Evolutionary conservation across 306 rosid species (phyloP), one percentile per base, ranked within the genome.

Genomic region (Quercus berberidifolia): DNA sequence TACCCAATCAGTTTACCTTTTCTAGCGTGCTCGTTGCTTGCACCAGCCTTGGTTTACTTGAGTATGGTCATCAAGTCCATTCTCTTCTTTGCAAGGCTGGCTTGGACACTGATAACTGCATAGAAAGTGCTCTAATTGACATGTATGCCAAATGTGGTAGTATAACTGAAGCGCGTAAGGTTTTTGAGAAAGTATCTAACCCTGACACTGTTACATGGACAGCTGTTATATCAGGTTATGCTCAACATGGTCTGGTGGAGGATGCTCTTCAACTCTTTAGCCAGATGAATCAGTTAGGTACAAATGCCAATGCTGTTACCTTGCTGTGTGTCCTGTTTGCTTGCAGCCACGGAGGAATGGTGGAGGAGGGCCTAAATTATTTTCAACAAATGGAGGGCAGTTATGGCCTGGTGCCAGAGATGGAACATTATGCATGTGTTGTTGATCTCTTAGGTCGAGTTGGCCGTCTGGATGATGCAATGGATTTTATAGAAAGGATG

Each of bases 181-280:
- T 85, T 58, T 91, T 91, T 28, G 79, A 81, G 75, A 84, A 78
- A 69, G 87, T 89, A 82, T 78, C 91, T 67, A 75, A 85, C 69
- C 94, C 96, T 1, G 94, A 93, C 79, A 79, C 85, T 23, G 83
- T 93, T 70, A 81, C 96, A 26, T 93, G 97, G 97, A 89, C 97
- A 52, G 85, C 92, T 51, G 85, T 93, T 35, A 89, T 89, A 81
- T 90, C 90, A 51, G 90, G 90, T 38, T 78, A 81, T 15, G 92
- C 94, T 52, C 94, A 93, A 79, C 96, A 93, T 30, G 92, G 96
- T 65, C 84, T 85, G 59, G 90, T 80, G 35, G 89, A 93, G 78
- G 87, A 88, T 13, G 89, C 92, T 38, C 80, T 93, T 77, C 84
- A 65, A 35, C 85, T 89, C 76, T 89, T 89, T 65, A 84, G 69